Base-by-base conservation (phyloP, 2,329 filamentous ascomycete genomes). In the Hymenoscyphus linearis region DNA sequence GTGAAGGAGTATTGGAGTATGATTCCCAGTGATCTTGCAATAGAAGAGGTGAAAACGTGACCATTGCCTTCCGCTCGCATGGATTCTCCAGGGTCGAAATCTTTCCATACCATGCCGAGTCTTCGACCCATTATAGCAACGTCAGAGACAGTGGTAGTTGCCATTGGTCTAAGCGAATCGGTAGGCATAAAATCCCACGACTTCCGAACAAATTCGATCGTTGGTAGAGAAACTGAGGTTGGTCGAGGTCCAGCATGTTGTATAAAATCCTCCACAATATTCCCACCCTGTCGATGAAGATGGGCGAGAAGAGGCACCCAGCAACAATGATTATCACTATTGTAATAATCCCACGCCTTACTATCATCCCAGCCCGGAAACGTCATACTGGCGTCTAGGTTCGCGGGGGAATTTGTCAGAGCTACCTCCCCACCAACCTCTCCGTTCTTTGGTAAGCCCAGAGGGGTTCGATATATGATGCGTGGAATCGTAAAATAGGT, bases 111-210 rank as follows among this genome's bases (percentile, higher is more conserved):
- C 68, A 70, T 69, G n/a, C 69, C 70, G 13, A 72, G 55, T 16
- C 69, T 60, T 40, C 67, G 55, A n/a, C 66, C 68, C 31, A 71
- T 61, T 26, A 71, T 60, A 13, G 64, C 66, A 36, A 70, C 52
- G 55, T 68, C 66, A 18, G 61, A 64, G 5, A 72, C 58, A 4
- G 65, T 68, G 9, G 64, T 62, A 4, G 27, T 60, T 13, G 70
- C 69, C 44, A 68, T 60, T 18, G 70, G 70, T n/a, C 65, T 62
- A 4, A 68, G 60, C 16, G 71, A 58, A 52, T 70, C 68, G 18
- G 66, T 66, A 25, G 69, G 66, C 60, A 70, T 67, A 52, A 71
- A 70, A 53, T 71, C 70, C 69, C 69, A 72, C 5, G 64, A 70
- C 18, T 66, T 64, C 9, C 63, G 52, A 18, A 64, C 31, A 34